Percentiles rank a stretch among this genome's conserved stretches.
phyloP scores from a whole-genome alignment of 345 rosid genomes.

The Physaria fendleri region DNA sequence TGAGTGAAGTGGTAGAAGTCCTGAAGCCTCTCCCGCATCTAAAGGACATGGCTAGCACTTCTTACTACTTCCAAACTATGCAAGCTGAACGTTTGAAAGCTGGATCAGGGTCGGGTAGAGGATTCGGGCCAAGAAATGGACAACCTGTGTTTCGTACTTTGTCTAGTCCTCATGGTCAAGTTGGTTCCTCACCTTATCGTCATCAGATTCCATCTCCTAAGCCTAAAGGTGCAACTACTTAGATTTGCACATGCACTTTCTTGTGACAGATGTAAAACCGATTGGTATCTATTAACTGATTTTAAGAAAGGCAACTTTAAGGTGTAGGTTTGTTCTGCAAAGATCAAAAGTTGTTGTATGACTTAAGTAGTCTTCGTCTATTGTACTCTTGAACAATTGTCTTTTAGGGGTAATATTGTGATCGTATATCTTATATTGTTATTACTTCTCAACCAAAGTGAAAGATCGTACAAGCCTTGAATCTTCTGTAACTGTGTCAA shows the following conservation, averaged over 20 bases:
- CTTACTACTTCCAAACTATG: conserved; percentile 68
- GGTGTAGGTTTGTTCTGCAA: conserved; percentile 7
- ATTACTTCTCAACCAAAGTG: too few species aligned
- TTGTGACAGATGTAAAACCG: conserved; percentile 19
- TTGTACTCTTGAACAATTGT: background rate
- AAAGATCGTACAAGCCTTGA: too few species aligned
- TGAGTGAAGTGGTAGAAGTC: conserved; percentile 76
- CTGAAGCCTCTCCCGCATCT: conserved; percentile 69
- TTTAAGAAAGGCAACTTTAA: background rate
- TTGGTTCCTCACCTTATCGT: conserved; percentile 26
- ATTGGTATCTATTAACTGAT: conserved; percentile 9
- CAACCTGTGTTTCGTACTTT: conserved; percentile 27
- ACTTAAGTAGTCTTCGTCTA: background rate
- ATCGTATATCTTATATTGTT: too few species aligned
- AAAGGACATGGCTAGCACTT: conserved; percentile 80
- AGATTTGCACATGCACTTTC: background rate
- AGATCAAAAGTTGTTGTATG: background rate
- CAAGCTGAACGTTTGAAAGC: conserved; percentile 47
- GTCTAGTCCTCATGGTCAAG: conserved; percentile 33
- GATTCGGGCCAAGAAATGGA: conserved; percentile 30
- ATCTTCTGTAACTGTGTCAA: too few species aligned
- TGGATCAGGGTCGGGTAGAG: conserved; percentile 29
- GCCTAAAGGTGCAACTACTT: conserved; percentile 31
- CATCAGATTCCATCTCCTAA: conserved; percentile 35
- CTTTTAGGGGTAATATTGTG: background rate